These are phyloP conservation scores for Aspergillus biplanus DNA, from an alignment of 495 filamentous ascomycete genomes.

Conservation along the genomic window DNA sequence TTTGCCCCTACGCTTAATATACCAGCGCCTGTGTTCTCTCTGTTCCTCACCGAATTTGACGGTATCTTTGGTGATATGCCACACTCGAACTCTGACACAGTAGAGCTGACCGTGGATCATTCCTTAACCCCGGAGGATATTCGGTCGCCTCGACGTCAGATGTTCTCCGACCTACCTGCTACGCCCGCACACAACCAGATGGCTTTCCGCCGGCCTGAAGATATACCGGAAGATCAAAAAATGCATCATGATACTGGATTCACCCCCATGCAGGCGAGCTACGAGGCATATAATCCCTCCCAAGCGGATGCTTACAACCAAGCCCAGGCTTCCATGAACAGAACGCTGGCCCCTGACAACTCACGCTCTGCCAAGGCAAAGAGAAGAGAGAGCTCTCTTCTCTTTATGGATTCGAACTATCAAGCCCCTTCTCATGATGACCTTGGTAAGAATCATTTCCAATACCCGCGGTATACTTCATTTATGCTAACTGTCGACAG, in stretches of 20 bases:
- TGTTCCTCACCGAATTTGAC: conserved; percentile 89
- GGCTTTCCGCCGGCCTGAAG: conserved; percentile 48
- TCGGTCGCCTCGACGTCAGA: conserved; percentile 67
- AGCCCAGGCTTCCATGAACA: conserved; percentile 37
- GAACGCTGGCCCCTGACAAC: conserved; percentile 47
- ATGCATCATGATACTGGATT: conserved; percentile 59
- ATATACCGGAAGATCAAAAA: conserved; percentile 32
- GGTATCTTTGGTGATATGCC: conserved; percentile 74
- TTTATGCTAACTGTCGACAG: conserved; percentile 7
- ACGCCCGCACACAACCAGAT: conserved; percentile 67
- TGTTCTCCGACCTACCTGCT: conserved; percentile 66
- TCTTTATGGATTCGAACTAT: conserved; percentile 52
- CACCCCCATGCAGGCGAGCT: conserved; percentile 63
- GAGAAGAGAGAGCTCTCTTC: conserved; percentile 61
- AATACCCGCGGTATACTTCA: not conserved
- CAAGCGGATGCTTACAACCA: conserved; percentile 34
- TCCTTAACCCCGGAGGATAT: conserved; percentile 61
- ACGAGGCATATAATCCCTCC: conserved; percentile 43
- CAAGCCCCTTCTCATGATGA: conserved; percentile 32
- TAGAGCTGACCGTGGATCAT: conserved; percentile 51
- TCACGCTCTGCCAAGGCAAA: conserved; percentile 51
- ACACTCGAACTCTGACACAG: conserved; percentile 20
- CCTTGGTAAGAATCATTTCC: conserved; percentile 23
- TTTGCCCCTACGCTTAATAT: conserved; percentile 99
- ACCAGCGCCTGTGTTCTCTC: conserved; percentile 88